These are phyloP conservation scores for Cyclostephanos tholiformis DNA, from an alignment of 108 stramenopile species.

Conservation along the genomic window DNA sequence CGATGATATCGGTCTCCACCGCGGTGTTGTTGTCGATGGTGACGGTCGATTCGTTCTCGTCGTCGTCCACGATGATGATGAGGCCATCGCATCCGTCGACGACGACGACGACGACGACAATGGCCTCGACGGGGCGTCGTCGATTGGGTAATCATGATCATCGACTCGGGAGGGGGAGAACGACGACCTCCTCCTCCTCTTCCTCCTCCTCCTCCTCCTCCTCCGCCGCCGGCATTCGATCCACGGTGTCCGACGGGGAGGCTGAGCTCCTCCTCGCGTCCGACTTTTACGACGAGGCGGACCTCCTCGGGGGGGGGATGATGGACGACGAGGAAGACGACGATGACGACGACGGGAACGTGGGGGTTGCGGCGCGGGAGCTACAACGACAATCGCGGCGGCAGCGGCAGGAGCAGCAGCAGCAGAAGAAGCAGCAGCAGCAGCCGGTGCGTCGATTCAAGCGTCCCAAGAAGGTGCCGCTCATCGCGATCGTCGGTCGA, in stretches of 20 bases:
- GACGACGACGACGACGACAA: too few species aligned
- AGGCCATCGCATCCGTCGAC: not conserved
- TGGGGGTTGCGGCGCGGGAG: too few species aligned
- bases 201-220: too few species aligned
- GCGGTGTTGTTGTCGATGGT: not conserved
- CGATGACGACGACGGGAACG: not conserved
- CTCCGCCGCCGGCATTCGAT: slow-evolving; percentile 11
- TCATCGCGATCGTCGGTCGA: slow-evolving; percentile 93
- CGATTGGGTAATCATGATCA: too few species aligned
- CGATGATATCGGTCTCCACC: too few species aligned
- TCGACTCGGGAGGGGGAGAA: too few species aligned
- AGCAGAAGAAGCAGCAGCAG: slow-evolving; percentile 5
- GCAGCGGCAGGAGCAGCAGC: not conserved
- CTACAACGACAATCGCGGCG: too few species aligned
- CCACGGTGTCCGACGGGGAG: slow-evolving; percentile 36
- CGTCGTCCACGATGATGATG: not conserved
- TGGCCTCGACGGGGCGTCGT: too few species aligned
- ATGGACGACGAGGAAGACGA: slow-evolving; percentile 9
- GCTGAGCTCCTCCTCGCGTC: slow-evolving; percentile 30
- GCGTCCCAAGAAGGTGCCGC: slow-evolving; percentile 71
- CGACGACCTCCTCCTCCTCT: too few species aligned
- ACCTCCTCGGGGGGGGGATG: too few species aligned
- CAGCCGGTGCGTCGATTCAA: slow-evolving; percentile 59
- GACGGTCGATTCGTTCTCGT: not conserved
- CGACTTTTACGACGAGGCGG: slow-evolving; percentile 26